Evolutionary conservation across 306 rosid genomes (phyloP), one percentile per base, ranked within the genome.

Genomic region (Begonia fuchsioides): DNA sequence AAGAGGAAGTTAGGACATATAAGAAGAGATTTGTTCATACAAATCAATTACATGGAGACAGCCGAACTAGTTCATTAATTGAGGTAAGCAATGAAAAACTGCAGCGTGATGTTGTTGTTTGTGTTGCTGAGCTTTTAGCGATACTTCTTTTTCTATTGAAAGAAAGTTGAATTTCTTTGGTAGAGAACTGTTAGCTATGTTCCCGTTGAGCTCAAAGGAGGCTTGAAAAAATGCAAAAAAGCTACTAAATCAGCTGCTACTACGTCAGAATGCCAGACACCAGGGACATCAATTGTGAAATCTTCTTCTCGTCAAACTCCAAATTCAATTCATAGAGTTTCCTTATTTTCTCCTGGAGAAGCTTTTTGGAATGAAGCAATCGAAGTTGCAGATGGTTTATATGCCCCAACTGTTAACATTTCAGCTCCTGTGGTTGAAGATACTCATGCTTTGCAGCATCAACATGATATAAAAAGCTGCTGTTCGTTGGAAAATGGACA

Each of bases 321-420:
- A 32, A 78, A 67, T 68, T 81, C 97, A 14, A 66, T 53, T 39
- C 63, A 60, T 13, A 92, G 97, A 47, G 81, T 86, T 70, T 90
- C 95, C 17, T 55, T 71, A 46, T 70, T 85, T 84, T 90, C 97
- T 6, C 95, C 97, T 15, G 97, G 95, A 59, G 95, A 84, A 64
- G 86, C 85, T 51, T 90, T 90, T 52, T 90, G 97, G 97, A 65
- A 81, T 43, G 94, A 90, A 71, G 97, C 94, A 45, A 84, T 90
- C 59, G 84, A 78, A 69, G 65, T 84, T 61, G 97, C 80, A 15
- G 97, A 90, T 71, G 87, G 92, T 72, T 60, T 81, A 61, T 61
- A 57, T 61, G 61, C 55, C 73, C 95, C 86, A 47, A 51, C 18
- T 53, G 55, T 48, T 51, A 54, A 54, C 54, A 63, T 61, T 57